phyloP scores from a whole-genome alignment of 306 rosid species.

The Elaeagnus macrophylla region DNA sequence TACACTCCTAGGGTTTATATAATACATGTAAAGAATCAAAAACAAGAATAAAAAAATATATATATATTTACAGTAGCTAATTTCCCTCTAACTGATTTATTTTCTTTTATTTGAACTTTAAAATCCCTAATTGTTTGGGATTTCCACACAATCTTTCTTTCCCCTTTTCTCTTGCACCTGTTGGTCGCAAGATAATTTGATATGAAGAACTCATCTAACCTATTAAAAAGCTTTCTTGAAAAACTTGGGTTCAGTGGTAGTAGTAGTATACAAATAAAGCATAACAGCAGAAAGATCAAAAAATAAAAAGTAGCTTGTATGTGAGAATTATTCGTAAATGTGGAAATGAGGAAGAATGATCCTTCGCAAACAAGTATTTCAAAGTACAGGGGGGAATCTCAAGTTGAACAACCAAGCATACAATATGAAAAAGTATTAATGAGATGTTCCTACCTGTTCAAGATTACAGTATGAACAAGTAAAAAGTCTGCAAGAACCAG shows the following conservation, averaged over 20 bases:
- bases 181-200: background rate
- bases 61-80: too few species aligned
- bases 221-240: constrained; percentile 13
- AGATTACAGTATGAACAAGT: constrained; percentile 72
- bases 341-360: constrained; percentile 12
- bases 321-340: background rate
- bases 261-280: too few species aligned
- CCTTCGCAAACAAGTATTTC: background rate
- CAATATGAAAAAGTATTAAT: constrained; percentile 12
- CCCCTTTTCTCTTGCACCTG: background rate
- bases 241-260: background rate
- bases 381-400: constrained; percentile 1
- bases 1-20: too few species aligned
- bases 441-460: constrained; percentile 60
- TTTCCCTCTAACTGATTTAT: too few species aligned
- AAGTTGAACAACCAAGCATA: constrained; percentile 10
- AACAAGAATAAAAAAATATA: too few species aligned
- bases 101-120: too few species aligned
- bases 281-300: too few species aligned
- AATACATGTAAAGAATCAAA: too few species aligned
- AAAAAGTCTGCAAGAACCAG: constrained; percentile 58
- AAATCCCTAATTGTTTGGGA: too few species aligned
- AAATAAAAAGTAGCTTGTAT: constrained; percentile 8
- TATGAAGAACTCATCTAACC: constrained; percentile 3
- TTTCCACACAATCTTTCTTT: constrained; percentile 3